phyloP scores from a whole-genome alignment of 805 yeast genomes.

The Lipomyces sp. region DNA sequence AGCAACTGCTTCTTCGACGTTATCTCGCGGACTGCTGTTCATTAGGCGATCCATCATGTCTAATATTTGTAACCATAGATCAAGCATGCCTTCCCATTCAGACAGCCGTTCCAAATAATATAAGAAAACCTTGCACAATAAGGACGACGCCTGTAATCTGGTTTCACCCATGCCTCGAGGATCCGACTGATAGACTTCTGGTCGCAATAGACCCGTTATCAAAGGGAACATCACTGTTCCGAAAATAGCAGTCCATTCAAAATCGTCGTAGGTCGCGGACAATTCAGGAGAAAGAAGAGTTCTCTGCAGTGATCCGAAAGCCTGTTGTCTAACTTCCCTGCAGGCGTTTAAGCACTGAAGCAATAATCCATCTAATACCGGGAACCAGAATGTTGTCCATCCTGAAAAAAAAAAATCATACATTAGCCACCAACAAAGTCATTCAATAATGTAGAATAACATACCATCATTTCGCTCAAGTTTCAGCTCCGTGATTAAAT shows the following conservation, averaged over 20 bases:
- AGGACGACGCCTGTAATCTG: conserved; percentile 66
- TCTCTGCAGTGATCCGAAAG: conserved; percentile 64
- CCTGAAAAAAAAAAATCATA: background rate
- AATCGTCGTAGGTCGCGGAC: conserved; percentile 26
- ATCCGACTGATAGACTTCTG: conserved; percentile 67
- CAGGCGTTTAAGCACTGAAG: conserved; percentile 92
- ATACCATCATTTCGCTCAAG: conserved; percentile 45
- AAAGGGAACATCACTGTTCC: conserved; percentile 79
- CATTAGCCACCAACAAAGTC: background rate
- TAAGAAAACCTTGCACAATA: conserved; percentile 68
- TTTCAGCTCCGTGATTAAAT: conserved; percentile 36
- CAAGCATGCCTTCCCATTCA: conserved; percentile 41
- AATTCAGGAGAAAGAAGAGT: conserved; percentile 52
- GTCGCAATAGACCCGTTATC: conserved; percentile 65
- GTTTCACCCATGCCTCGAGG: conserved; percentile 65
- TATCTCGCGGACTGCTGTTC: conserved; percentile 48
- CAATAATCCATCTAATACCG: conserved; percentile 79
- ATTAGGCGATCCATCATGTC: conserved; percentile 49
- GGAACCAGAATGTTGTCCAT: conserved; percentile 50
- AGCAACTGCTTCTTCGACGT: conserved; percentile 47
- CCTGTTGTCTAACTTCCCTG: conserved; percentile 69
- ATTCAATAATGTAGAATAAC: background rate
- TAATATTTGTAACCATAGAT: conserved; percentile 47
- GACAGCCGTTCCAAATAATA: conserved; percentile 51
- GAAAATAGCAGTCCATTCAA: conserved; percentile 53